Percentiles rank a stretch among this genome's conserved stretches.
Evolutionary conservation across 2,329 filamentous ascomycete species (phyloP).

Genomic region (Sordariomycetes sp.): DNA sequence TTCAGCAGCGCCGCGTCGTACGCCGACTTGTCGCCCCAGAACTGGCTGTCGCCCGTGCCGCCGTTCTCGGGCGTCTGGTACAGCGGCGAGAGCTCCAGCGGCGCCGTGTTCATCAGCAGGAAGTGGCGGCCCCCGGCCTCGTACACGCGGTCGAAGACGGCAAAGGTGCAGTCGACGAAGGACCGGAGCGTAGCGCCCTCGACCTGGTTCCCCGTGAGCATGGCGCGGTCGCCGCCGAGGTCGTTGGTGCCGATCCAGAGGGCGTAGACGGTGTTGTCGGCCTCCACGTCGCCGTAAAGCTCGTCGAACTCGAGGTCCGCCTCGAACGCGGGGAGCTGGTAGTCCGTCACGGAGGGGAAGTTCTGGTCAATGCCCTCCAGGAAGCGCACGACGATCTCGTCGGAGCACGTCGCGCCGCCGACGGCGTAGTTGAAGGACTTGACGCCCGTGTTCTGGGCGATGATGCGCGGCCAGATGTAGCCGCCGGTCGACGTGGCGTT

Average conservation of each 20-base stretch:
- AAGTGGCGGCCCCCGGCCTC: constrained; percentile 57
- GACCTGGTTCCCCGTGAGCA: constrained; percentile 55
- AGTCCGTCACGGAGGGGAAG: constrained; percentile 54
- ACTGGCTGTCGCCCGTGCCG: constrained; percentile 27
- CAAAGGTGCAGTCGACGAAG: constrained; percentile 60
- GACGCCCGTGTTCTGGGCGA: constrained; percentile 45
- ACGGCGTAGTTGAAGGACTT: constrained; percentile 61
- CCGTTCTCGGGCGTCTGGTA: constrained; percentile 43
- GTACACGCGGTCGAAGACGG: constrained; percentile 52
- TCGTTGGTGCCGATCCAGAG: constrained; percentile 82
- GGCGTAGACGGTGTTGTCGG: constrained; percentile 57
- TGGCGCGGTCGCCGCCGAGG: constrained; percentile 48
- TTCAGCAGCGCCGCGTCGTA: constrained; percentile 36
- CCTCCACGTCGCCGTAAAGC: constrained; percentile 31
- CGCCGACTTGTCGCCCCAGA: constrained; percentile 32
- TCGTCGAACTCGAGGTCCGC: constrained; percentile 32
- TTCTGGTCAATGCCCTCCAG: constrained; percentile 35
- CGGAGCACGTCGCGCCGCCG: constrained; percentile 61
- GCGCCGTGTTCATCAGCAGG: constrained; percentile 59
- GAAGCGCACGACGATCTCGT: constrained; percentile 50
- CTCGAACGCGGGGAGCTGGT: constrained; percentile 47
- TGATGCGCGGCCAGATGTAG: constrained; percentile 58
- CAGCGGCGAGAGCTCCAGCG: constrained; percentile 55
- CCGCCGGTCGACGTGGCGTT: constrained; percentile 53
- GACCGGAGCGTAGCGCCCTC: constrained; percentile 48